Conservation (phyloP, 1,139 yeast genomes). For the Protomyces lactucae-debilis region DNA sequence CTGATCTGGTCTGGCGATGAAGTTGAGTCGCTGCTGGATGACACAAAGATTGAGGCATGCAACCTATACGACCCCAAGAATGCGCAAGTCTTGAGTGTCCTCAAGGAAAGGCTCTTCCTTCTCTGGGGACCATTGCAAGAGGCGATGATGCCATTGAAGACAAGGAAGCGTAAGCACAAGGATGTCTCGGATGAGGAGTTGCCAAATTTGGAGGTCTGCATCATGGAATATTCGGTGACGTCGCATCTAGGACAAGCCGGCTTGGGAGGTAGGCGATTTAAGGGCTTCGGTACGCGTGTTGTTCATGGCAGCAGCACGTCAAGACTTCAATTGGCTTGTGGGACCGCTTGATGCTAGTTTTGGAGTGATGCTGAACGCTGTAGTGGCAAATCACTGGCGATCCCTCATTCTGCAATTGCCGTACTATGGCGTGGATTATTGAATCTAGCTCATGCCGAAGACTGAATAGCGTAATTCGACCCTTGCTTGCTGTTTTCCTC, state of each 20-base stretch:
- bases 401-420: too few relatives aligned
- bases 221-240: constrained; percentile 14
- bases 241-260: constrained; percentile 18
- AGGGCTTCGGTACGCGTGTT: constrained; percentile 14
- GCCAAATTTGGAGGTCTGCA: constrained; percentile 9
- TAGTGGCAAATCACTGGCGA: too few relatives aligned
- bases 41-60: constrained; percentile 13
- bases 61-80: constrained; percentile 15
- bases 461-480: too few relatives aligned
- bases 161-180: neutral
- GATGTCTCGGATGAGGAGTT: neutral
- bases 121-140: constrained; percentile 27
- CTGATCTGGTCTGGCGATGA: constrained; percentile 27
- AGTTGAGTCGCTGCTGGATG: constrained; percentile 15
- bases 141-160: constrained; percentile 9
- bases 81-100: neutral
- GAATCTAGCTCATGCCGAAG: too few relatives aligned
- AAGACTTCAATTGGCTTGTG: neutral
- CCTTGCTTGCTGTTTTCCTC: too few relatives aligned
- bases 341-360: neutral
- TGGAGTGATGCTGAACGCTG: too few relatives aligned
- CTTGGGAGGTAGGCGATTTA: constrained; percentile 10
- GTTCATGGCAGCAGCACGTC: neutral
- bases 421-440: too few relatives aligned
- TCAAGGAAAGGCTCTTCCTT: constrained; percentile 23